phyloP scores from a whole-genome alignment of 2,329 filamentous ascomycete species.

The Myriosclerotinia curreyana region DNA sequence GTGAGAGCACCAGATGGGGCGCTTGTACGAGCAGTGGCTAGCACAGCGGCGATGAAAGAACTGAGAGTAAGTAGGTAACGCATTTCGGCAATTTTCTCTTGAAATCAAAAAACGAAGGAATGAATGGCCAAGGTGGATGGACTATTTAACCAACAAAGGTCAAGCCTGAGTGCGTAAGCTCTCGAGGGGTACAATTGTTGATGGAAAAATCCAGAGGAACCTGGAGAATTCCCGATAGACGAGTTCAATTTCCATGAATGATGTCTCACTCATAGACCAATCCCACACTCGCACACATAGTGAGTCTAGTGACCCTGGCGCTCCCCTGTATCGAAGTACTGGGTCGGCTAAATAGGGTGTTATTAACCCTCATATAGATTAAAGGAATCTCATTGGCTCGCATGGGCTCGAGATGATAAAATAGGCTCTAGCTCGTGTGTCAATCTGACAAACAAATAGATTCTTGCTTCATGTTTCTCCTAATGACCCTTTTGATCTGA shows the following conservation, averaged over 20 bases:
- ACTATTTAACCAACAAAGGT: constrained; percentile 11
- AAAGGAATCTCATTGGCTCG: no score
- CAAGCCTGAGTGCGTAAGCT: background rate
- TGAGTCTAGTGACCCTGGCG: background rate
- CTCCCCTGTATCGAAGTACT: background rate
- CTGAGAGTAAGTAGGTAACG: constrained; percentile 32
- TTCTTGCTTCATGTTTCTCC: no score
- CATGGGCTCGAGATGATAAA: no score
- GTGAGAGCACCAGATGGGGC: constrained; percentile 48
- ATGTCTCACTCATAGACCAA: constrained; percentile 1
- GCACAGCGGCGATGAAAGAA: constrained; percentile 32
- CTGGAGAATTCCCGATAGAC: background rate
- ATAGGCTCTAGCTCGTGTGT: no score
- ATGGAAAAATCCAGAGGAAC: background rate
- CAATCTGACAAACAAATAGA: no score
- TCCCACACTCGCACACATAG: background rate
- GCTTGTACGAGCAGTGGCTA: constrained; percentile 41
- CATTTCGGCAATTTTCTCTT: constrained; percentile 27
- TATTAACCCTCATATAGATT: no score
- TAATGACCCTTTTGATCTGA: no score
- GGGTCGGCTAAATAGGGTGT: background rate
- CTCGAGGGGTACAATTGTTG: no score
- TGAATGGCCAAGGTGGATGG: background rate
- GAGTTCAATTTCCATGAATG: background rate
- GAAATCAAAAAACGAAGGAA: constrained; percentile 2